Conservation (phyloP, 805 yeast genomes). For the Starmerella stellata region DNA sequence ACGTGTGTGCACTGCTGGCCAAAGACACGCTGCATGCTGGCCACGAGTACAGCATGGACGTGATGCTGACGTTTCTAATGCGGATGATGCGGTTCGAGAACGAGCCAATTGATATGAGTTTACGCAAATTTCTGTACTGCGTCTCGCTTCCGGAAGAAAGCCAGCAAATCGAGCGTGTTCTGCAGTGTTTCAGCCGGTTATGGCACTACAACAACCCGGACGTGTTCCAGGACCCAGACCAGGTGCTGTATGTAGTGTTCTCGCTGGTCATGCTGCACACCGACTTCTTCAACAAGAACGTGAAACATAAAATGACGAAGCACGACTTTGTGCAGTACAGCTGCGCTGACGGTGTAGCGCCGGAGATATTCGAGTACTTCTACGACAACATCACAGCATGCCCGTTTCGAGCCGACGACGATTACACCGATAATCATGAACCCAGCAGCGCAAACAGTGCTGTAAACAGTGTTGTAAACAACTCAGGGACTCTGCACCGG, state of each 20-base stretch:
- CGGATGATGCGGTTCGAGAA: constrained; percentile 31
- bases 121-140: constrained; percentile 40
- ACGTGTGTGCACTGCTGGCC: constrained; percentile 15
- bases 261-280: constrained; percentile 58
- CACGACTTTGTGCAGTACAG: constrained; percentile 39
- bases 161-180: constrained; percentile 56
- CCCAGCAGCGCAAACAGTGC: too few relatives aligned
- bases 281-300: constrained; percentile 49
- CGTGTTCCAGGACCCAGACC: constrained; percentile 29
- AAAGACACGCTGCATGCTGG: constrained; percentile 5
- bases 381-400: constrained; percentile 49
- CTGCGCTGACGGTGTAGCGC: constrained; percentile 22
- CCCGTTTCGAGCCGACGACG: constrained; percentile 36
- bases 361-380: constrained; percentile 30
- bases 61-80: constrained; percentile 16
- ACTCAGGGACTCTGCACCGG: too few relatives aligned
- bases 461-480: too few relatives aligned
- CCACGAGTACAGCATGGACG: constrained; percentile 8
- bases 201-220: constrained; percentile 31
- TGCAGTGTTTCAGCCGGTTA: constrained; percentile 37
- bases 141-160: constrained; percentile 51
- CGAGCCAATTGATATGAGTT: constrained; percentile 47
- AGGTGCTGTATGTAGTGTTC: constrained; percentile 44
- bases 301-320: constrained; percentile 48
- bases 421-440: too few relatives aligned